Evolutionary conservation across 192 early-diverging fungal species (phyloP).

Genomic region (Phlyctochytrium arcticum): DNA sequence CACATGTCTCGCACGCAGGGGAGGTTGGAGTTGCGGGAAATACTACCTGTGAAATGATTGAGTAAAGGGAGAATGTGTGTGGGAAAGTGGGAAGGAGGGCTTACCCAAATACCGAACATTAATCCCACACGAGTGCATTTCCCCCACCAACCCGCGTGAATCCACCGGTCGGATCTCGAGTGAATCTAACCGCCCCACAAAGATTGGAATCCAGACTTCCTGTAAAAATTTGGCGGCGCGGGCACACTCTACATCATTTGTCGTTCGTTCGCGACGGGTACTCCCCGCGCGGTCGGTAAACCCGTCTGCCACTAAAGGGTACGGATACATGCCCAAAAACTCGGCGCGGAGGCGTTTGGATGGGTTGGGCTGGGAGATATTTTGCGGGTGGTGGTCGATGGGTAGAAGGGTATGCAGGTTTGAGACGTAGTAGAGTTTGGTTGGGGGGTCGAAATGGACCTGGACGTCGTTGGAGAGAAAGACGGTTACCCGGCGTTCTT

Average conservation of each 20-base stretch:
- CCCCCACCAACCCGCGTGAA: slow-evolving; percentile 26
- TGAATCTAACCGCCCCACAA: slow-evolving; percentile 42
- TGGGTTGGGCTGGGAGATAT: slow-evolving; percentile 1
- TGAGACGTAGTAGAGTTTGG: slow-evolving; percentile 36
- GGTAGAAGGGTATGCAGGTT: slow-evolving; percentile 45
- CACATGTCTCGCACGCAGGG: slow-evolving; percentile 48
- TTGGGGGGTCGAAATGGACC: slow-evolving; percentile 33
- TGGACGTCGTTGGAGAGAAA: slow-evolving; percentile 34
- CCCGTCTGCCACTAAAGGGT: slow-evolving; percentile 31
- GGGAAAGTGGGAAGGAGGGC: not conserved
- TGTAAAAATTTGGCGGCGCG: slow-evolving; percentile 39
- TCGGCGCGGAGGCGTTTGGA: slow-evolving; percentile 44
- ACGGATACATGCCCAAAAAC: slow-evolving; percentile 34
- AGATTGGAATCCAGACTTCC: slow-evolving; percentile 41
- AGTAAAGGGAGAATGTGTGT: not conserved
- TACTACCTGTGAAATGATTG: slow-evolving; percentile 22
- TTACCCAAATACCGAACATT: slow-evolving; percentile 54
- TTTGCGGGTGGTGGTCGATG: slow-evolving; percentile 28
- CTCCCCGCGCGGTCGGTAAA: slow-evolving; percentile 35
- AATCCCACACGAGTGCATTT: slow-evolving; percentile 45
- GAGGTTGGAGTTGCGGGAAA: slow-evolving; percentile 39
- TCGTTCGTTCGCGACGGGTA: slow-evolving; percentile 39
- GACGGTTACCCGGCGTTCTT: slow-evolving; percentile 42
- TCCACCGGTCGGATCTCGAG: slow-evolving; percentile 47
- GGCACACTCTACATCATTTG: slow-evolving; percentile 37